Conservation (phyloP, 2,329 filamentous ascomycete genomes). For the Ophiocordyceps camponoti-floridani region DNA sequence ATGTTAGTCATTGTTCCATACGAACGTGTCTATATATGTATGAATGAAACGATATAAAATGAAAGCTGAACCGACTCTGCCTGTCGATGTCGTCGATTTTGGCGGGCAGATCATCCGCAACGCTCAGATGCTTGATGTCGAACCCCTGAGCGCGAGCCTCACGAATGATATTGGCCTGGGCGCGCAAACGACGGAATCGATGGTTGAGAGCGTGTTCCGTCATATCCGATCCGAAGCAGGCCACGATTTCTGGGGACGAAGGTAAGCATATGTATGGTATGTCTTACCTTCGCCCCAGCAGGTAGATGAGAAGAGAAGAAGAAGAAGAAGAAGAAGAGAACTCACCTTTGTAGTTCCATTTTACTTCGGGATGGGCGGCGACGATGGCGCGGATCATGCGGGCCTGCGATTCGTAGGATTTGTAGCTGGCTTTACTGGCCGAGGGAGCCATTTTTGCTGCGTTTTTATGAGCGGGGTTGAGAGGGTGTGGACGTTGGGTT, state of each 20-base stretch:
- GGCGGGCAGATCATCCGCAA: conserved; percentile 16
- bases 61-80: conserved; percentile 17
- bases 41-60: background rate
- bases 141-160: conserved; percentile 14
- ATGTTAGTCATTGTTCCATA: no score
- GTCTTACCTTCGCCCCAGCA: background rate
- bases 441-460: no score
- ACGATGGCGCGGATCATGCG: conserved; percentile 44
- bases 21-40: no score
- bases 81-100: conserved; percentile 20
- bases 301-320: conserved; percentile 1
- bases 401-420: conserved; percentile 38
- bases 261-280: conserved; percentile 8
- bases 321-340: conserved; percentile 1
- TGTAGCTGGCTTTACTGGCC: conserved; percentile 30
- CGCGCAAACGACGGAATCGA: conserved; percentile 28
- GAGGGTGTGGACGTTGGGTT: no score
- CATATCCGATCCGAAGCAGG: conserved; percentile 30
- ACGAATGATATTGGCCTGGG: conserved; percentile 20
- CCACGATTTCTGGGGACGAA: conserved; percentile 23
- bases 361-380: conserved; percentile 33
- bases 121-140: conserved; percentile 24
- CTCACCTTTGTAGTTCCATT: conserved; percentile 46
- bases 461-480: no score
- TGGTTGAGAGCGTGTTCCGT: conserved; percentile 29